Percentiles rank a stretch among this genome's conserved stretches.
Evolutionary conservation across 2,329 filamentous ascomycete genomes (phyloP).

Genomic region (Fusarium sambucinum): DNA sequence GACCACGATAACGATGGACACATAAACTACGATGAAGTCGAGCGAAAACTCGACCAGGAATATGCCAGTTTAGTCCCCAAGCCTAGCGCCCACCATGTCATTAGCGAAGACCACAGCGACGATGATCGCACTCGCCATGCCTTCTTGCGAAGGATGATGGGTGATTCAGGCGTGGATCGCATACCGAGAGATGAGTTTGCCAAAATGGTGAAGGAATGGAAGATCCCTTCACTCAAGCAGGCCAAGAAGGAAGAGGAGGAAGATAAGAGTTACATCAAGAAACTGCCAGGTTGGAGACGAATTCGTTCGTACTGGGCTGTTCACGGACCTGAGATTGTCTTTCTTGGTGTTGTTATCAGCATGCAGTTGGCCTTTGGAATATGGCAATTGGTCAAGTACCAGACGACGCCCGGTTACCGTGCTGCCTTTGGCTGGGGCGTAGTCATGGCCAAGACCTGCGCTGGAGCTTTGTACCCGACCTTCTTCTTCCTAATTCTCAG

Average conservation of each 20-base stretch:
- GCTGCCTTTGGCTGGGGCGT: conserved; percentile 68
- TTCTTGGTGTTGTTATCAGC: conserved; percentile 60
- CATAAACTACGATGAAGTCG: conserved; percentile 65
- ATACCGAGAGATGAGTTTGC: conserved; percentile 63
- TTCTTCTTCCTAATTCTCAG: conserved; percentile 69
- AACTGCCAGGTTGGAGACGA: conserved; percentile 59
- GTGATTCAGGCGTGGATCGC: conserved; percentile 52
- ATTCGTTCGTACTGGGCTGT: conserved; percentile 67
- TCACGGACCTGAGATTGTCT: conserved; percentile 64
- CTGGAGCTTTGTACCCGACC: conserved; percentile 67
- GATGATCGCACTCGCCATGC: conserved; percentile 60
- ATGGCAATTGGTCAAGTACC: conserved; percentile 68
- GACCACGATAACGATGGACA: conserved; percentile 64
- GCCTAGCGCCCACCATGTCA: conserved; percentile 60
- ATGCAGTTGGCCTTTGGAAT: conserved; percentile 64
- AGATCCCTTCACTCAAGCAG: conserved; percentile 61
- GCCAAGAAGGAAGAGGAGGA: conserved; percentile 61
- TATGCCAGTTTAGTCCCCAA: conserved; percentile 64
- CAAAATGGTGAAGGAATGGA: conserved; percentile 58
- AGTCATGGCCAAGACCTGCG: conserved; percentile 66
- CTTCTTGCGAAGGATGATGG: conserved; percentile 65
- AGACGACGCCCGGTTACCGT: conserved; percentile 58
- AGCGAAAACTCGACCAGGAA: conserved; percentile 65
- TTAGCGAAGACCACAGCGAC: conserved; percentile 51
- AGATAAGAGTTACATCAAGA: conserved; percentile 60